A percentile compares a stretch with the other conserved stretches of the same genome.
phyloP scores from a whole-genome alignment of 2,329 filamentous ascomycete species.

The Pseudohalonectria lignicola region DNA sequence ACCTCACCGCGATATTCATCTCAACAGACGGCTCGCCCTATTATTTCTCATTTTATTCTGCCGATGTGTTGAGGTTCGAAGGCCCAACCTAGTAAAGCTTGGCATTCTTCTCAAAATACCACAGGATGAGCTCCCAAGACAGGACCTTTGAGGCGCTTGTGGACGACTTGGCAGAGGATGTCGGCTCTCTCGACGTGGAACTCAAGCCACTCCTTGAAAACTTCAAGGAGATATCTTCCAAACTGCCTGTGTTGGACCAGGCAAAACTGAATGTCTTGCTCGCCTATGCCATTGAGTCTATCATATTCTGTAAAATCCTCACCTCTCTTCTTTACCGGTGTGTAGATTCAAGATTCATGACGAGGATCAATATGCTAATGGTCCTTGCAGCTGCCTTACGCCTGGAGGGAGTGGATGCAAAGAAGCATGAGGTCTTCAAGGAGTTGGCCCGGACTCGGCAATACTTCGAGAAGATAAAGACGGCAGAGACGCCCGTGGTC shows the following conservation, averaged over 20 bases:
- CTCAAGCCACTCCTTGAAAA: constrained; percentile 63
- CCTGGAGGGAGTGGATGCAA: constrained; percentile 70
- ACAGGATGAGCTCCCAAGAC: constrained; percentile 1
- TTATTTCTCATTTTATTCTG: too few species aligned
- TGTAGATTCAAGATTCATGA: neutral
- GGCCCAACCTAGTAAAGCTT: too few species aligned
- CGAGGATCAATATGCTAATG: too few species aligned
- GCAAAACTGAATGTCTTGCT: constrained; percentile 86
- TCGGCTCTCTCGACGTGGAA: constrained; percentile 47
- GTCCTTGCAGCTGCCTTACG: constrained; percentile 72
- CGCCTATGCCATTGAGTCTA: constrained; percentile 81
- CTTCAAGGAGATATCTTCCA: constrained; percentile 58
- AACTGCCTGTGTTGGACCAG: constrained; percentile 85
- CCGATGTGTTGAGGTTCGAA: too few species aligned
- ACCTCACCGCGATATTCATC: too few species aligned
- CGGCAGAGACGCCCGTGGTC: constrained; percentile 52
- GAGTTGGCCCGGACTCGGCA: constrained; percentile 81
- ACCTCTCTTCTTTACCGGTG: neutral
- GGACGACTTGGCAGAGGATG: constrained; percentile 1
- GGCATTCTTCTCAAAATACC: too few species aligned
- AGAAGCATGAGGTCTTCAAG: constrained; percentile 70
- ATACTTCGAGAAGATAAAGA: constrained; percentile 88
- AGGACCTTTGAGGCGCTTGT: constrained; percentile 1
- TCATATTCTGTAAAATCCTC: constrained; percentile 66
- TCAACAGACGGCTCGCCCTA: too few species aligned